A percentile compares a stretch with the other conserved stretches of the same genome.
These are phyloP conservation scores for Odontarrhena argentea DNA, from an alignment of 345 rosid species.

Conservation along the genomic window DNA sequence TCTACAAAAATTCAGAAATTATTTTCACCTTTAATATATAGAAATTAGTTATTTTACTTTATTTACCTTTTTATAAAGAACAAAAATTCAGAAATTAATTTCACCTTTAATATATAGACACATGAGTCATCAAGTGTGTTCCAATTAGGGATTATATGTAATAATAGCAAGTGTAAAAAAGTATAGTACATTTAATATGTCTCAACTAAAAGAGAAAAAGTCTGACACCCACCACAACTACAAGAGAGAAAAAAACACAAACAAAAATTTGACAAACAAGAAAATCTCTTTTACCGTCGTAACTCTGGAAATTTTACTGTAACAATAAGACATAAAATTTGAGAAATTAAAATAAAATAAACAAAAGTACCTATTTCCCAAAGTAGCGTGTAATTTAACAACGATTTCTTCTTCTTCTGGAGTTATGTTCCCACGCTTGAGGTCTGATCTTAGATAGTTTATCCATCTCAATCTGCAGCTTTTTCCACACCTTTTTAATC, in stretches of 20 bases:
- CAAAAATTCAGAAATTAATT: too few species aligned
- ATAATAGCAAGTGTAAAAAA: slow-evolving; percentile 6
- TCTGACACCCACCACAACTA: slow-evolving; percentile 15
- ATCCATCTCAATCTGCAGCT: slow-evolving; percentile 94
- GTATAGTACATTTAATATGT: slow-evolving; percentile 16
- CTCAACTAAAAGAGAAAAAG: slow-evolving; percentile 27
- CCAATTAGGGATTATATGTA: slow-evolving; percentile 7
- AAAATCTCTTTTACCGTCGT: neutral
- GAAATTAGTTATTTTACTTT: too few species aligned
- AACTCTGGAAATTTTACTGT: neutral
- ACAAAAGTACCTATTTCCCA: slow-evolving; percentile 71
- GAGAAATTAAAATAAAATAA: neutral
- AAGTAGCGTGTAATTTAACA: slow-evolving; percentile 59
- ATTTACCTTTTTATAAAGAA: too few species aligned
- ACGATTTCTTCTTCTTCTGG: slow-evolving; percentile 65
- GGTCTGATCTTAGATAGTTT: slow-evolving; percentile 70
- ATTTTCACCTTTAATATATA: too few species aligned
- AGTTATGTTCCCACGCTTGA: slow-evolving; percentile 79
- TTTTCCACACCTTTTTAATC: slow-evolving; percentile 85
- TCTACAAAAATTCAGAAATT: too few species aligned
- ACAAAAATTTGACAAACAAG: neutral
- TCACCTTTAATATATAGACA: too few species aligned
- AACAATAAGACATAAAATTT: too few species aligned
- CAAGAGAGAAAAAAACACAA: neutral
- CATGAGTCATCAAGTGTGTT: neutral